A percentile compares a stretch with the other conserved stretches of the same genome.
Evolutionary conservation across 2,329 filamentous ascomycete species (phyloP).

Genomic region (Waltergamsia citrina): DNA sequence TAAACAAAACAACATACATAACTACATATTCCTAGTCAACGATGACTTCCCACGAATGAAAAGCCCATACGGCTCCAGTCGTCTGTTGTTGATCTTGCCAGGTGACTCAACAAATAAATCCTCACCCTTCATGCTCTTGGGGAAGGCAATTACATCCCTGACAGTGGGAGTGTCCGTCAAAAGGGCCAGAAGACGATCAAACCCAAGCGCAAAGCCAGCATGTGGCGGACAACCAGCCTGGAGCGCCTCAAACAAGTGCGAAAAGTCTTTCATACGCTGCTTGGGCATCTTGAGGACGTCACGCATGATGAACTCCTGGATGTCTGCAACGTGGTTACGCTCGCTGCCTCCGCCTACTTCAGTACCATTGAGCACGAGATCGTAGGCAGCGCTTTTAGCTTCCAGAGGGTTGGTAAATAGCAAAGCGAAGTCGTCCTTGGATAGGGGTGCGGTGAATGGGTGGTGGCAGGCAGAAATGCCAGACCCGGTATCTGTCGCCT

Average conservation of each 20-base stretch:
- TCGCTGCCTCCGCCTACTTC: slow-evolving; percentile 90
- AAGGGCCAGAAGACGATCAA: slow-evolving; percentile 76
- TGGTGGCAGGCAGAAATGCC: slow-evolving; percentile 87
- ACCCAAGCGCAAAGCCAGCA: slow-evolving; percentile 85
- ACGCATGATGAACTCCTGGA: slow-evolving; percentile 79
- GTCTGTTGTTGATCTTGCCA: slow-evolving; percentile 51
- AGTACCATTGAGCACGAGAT: slow-evolving; percentile 89
- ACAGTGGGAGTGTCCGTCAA: slow-evolving; percentile 71
- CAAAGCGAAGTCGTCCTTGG: slow-evolving; percentile 60
- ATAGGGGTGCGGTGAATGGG: slow-evolving; percentile 85
- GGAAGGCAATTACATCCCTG: slow-evolving; percentile 92
- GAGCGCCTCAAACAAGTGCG: slow-evolving; percentile 75
- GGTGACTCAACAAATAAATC: slow-evolving; percentile 78
- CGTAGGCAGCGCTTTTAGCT: slow-evolving; percentile 82
- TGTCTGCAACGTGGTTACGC: slow-evolving; percentile 75
- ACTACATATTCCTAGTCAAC: too few relatives aligned
- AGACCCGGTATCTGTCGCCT: slow-evolving; percentile 57
- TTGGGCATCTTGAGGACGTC: slow-evolving; percentile 73
- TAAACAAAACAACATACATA: too few relatives aligned
- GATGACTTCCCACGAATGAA: too few relatives aligned
- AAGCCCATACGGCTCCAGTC: slow-evolving; percentile 33
- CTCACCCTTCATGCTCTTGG: slow-evolving; percentile 84
- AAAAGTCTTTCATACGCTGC: slow-evolving; percentile 68
- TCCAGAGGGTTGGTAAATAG: slow-evolving; percentile 62
- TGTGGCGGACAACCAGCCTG: slow-evolving; percentile 86